Evolutionary conservation across 805 yeast genomes (phyloP).

Genomic region (Debaryomyces prosopidis): DNA sequence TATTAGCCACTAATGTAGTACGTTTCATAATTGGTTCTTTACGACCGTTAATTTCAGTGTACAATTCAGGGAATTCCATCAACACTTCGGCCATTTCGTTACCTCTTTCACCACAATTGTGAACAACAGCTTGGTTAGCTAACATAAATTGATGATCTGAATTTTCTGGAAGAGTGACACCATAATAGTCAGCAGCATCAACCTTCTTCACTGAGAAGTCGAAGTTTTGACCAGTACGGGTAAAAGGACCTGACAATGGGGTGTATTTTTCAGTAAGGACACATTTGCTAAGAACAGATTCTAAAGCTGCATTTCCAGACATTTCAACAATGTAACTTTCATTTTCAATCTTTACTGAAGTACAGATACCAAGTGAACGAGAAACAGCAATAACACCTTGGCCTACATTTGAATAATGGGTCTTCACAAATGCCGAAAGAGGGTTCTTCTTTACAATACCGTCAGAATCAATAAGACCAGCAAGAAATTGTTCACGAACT

Average conservation of each 20-base stretch:
- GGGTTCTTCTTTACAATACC: slow-evolving; percentile 26
- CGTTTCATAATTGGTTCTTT: slow-evolving; percentile 99
- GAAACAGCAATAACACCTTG: slow-evolving; percentile 12
- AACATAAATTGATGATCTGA: slow-evolving; percentile 46
- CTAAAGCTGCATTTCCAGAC: slow-evolving; percentile 22
- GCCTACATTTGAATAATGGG: slow-evolving; percentile 28
- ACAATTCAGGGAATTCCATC: slow-evolving; percentile 99
- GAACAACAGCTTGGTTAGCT: slow-evolving; percentile 31
- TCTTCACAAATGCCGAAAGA: slow-evolving; percentile 28
- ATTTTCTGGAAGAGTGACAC: slow-evolving; percentile 39
- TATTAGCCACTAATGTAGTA: slow-evolving; percentile 96
- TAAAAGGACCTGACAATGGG: slow-evolving; percentile 11
- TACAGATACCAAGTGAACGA: neutral
- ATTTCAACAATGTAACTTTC: slow-evolving; percentile 16
- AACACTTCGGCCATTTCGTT: slow-evolving; percentile 99
- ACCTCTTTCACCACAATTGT: slow-evolving; percentile 85
- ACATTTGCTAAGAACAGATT: slow-evolving; percentile 24
- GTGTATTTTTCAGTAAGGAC: slow-evolving; percentile 16
- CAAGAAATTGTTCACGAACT: slow-evolving; percentile 45
- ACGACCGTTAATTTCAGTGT: slow-evolving; percentile 85
- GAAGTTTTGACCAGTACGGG: slow-evolving; percentile 22
- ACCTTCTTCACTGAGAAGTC: slow-evolving; percentile 27
- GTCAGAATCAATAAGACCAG: slow-evolving; percentile 45
- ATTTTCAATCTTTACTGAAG: slow-evolving; percentile 1
- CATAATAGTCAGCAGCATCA: slow-evolving; percentile 38